phyloP scores from a whole-genome alignment of 352 stramenopile genomes.

The Pythium brachiatum region DNA sequence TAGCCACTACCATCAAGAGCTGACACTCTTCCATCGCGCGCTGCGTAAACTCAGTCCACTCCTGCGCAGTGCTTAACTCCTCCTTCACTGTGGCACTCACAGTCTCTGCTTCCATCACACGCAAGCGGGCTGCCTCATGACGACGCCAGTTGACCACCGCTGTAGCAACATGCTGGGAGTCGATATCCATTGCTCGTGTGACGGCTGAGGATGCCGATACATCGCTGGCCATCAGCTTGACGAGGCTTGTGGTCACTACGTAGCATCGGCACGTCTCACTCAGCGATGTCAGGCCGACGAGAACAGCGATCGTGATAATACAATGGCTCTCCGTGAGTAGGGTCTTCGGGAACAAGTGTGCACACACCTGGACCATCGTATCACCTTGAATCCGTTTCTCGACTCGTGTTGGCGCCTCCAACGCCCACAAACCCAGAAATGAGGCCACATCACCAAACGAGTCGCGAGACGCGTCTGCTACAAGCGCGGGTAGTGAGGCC shows the following conservation, averaged over 20 bases:
- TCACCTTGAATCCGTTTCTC: neutral
- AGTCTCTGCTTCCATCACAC: conserved; percentile 4
- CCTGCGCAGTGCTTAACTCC: neutral
- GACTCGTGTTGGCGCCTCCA: neutral
- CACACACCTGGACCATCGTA: neutral
- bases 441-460: neutral
- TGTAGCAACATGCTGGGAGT: neutral
- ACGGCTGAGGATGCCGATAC: neutral
- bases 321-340: neutral
- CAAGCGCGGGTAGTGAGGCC: neutral
- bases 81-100: neutral
- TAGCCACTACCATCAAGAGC: neutral
- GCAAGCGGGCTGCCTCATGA: neutral
- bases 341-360: neutral
- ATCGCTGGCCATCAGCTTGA: neutral
- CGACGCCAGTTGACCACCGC: neutral
- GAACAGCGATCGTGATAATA: neutral
- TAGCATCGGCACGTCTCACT: neutral
- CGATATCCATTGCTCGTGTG: neutral
- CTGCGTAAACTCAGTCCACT: conserved; percentile 19
- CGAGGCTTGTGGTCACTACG: neutral
- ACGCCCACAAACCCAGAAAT: neutral
- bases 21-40: neutral
- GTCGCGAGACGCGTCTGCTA: neutral
- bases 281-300: neutral